A percentile compares a stretch with the other conserved stretches of the same genome.
phyloP scores from a whole-genome alignment of 805 yeast species.

The Sugiyamaella lignohabitans region DNA sequence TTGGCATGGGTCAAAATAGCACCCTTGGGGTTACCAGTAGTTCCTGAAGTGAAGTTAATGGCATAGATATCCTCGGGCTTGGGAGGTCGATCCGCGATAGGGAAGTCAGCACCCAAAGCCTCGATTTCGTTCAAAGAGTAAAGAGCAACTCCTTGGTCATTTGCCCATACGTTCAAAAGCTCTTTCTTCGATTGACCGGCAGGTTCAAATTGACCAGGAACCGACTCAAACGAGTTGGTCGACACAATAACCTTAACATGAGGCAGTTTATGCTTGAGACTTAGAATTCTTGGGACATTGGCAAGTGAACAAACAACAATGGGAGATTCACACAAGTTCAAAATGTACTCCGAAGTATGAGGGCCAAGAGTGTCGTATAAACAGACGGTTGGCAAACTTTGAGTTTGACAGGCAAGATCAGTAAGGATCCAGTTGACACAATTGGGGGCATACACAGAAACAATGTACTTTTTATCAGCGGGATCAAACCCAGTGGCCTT shows the following conservation, averaged over 20 bases:
- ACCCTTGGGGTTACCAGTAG: slow-evolving; percentile 72
- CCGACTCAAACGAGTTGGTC: slow-evolving; percentile 39
- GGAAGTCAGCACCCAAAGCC: slow-evolving; percentile 40
- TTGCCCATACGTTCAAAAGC: slow-evolving; percentile 26
- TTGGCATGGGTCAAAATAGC: slow-evolving; percentile 50
- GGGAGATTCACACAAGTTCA: slow-evolving; percentile 57
- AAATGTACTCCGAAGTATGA: slow-evolving; percentile 55
- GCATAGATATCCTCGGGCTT: slow-evolving; percentile 49
- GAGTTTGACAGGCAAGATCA: slow-evolving; percentile 61
- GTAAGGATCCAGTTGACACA: slow-evolving; percentile 54
- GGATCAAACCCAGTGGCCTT: slow-evolving; percentile 22
- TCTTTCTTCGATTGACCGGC: slow-evolving; percentile 26
- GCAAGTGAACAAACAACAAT: slow-evolving; percentile 48
- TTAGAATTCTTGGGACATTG: slow-evolving; percentile 44
- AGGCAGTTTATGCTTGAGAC: slow-evolving; percentile 38
- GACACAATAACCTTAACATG: slow-evolving; percentile 48
- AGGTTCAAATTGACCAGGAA: slow-evolving; percentile 29
- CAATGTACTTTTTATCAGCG: slow-evolving; percentile 14
- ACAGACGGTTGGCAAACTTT: slow-evolving; percentile 48
- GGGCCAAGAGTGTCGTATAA: slow-evolving; percentile 55
- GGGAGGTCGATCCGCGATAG: slow-evolving; percentile 44
- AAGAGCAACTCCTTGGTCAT: slow-evolving; percentile 33
- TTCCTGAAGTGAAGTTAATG: slow-evolving; percentile 67
- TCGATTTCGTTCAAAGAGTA: slow-evolving; percentile 39
- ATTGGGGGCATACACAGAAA: slow-evolving; percentile 29